These are phyloP conservation scores for Xanthoconium separans DNA, from an alignment of 1,284 basidiomycete genomes.

Conservation along the genomic window DNA sequence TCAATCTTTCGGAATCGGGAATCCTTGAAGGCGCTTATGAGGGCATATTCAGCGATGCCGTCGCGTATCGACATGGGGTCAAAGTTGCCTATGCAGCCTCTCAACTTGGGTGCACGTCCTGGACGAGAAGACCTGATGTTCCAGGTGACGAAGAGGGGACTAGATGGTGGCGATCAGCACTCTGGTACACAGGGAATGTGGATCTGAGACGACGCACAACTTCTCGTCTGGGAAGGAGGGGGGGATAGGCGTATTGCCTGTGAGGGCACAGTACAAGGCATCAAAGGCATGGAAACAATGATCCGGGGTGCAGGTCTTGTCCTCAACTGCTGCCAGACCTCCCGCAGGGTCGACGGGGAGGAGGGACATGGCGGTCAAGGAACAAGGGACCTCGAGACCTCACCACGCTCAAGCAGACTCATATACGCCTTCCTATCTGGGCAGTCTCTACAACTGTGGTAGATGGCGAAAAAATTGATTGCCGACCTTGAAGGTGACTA, in stretches of 20 bases:
- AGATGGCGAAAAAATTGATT: slow-evolving; percentile 5
- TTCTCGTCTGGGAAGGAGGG: slow-evolving; percentile 67
- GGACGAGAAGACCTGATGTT: slow-evolving; percentile 66
- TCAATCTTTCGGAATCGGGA: slow-evolving; percentile 72
- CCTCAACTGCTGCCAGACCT: slow-evolving; percentile 32
- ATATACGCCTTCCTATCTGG: slow-evolving; percentile 30
- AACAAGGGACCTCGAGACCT: slow-evolving; percentile 18
- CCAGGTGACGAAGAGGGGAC: slow-evolving; percentile 98
- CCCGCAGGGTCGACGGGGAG: slow-evolving; percentile 44
- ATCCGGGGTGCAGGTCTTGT: slow-evolving; percentile 58
- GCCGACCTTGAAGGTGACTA: slow-evolving; percentile 21
- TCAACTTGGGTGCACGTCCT: slow-evolving; percentile 61
- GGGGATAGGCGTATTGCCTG: slow-evolving; percentile 48
- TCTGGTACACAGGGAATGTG: not conserved
- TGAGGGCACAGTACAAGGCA: slow-evolving; percentile 71
- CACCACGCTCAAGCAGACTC: not conserved
- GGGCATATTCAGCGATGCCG: slow-evolving; percentile 87
- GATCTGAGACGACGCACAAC: slow-evolving; percentile 50
- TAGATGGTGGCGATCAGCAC: slow-evolving; percentile 32
- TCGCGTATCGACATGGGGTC: slow-evolving; percentile 72
- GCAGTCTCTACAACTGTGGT: slow-evolving; percentile 9
- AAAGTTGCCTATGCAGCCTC: slow-evolving; percentile 97
- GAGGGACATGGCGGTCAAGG: slow-evolving; percentile 45
- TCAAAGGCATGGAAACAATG: slow-evolving; percentile 83
- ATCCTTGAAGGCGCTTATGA: slow-evolving; percentile 80